Percentiles rank a stretch among this genome's conserved stretches.
Evolutionary conservation across 192 early-diverging fungal species (phyloP).

Genomic region (Rhizophagus clarus): DNA sequence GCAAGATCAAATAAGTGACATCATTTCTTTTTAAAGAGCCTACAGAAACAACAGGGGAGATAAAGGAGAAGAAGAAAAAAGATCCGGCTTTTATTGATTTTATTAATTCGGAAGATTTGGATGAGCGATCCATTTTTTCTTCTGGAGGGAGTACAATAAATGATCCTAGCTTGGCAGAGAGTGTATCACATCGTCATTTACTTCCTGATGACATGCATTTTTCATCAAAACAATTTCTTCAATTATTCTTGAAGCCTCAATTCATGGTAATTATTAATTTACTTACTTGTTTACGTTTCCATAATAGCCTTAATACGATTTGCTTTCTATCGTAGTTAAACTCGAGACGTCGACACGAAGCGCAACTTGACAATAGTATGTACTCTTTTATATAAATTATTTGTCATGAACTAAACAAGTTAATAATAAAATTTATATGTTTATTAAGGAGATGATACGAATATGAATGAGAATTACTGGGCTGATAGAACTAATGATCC

Average conservation of each 20-base stretch:
- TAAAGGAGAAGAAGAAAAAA: constrained; percentile 52
- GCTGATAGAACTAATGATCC: too few species aligned
- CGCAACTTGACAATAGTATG: not conserved
- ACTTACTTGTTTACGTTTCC: not conserved
- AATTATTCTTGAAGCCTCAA: constrained; percentile 52
- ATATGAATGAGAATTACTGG: constrained; percentile 22
- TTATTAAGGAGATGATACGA: not conserved
- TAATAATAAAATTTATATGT: not conserved
- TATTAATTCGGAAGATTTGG: constrained; percentile 57
- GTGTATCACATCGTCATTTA: constrained; percentile 55
- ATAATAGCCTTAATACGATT: not conserved
- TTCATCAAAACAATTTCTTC: constrained; percentile 57
- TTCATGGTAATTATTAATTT: constrained; percentile 42
- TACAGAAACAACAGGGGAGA: constrained; percentile 37
- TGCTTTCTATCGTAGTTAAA: not conserved
- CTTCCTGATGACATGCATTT: constrained; percentile 87
- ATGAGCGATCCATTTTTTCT: constrained; percentile 74
- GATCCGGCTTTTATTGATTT: constrained; percentile 61
- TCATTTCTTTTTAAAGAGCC: constrained; percentile 7
- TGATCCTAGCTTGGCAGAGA: constrained; percentile 57
- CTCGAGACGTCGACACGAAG: too few species aligned
- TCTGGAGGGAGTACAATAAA: constrained; percentile 52
- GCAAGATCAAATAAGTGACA: not conserved
- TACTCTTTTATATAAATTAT: not conserved
- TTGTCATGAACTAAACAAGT: not conserved